Percentiles rank a stretch among this genome's conserved stretches.
Conservation (phyloP, 495 filamentous ascomycete species). For the Daldinia caldariorum region DNA sequence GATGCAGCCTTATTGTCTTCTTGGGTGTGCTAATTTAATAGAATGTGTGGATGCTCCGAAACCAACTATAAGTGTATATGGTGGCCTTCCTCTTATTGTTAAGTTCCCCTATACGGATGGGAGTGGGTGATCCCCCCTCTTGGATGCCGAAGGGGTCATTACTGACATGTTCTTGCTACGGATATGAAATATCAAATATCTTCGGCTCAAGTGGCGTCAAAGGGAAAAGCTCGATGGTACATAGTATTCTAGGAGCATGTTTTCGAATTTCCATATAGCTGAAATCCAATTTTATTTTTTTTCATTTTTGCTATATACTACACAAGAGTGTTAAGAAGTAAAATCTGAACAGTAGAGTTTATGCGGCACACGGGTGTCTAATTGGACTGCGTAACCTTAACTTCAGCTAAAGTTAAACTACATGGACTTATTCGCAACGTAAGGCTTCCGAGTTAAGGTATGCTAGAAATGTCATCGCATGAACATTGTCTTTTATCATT, state of each 20-base stretch:
- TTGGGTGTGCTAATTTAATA: slow-evolving; percentile 2
- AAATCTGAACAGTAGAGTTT: background rate
- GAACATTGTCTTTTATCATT: background rate
- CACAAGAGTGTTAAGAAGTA: background rate
- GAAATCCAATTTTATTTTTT: background rate
- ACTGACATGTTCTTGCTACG: background rate
- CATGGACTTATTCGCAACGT: background rate
- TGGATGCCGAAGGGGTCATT: background rate
- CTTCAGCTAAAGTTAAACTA: background rate
- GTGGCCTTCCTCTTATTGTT: background rate
- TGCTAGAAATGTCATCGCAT: background rate
- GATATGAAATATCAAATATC: background rate
- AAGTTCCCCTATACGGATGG: background rate
- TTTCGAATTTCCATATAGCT: too few relatives aligned
- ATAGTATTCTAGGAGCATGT: background rate
- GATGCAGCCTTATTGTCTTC: slow-evolving; percentile 1
- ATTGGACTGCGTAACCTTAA: background rate
- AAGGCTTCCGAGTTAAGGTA: slow-evolving; percentile 1
- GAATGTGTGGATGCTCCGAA: slow-evolving; percentile 22
- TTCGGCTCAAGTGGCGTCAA: background rate
- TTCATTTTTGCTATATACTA: background rate
- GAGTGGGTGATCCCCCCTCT: background rate
- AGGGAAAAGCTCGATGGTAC: background rate
- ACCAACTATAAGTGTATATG: slow-evolving; percentile 20
- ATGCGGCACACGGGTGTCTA: background rate